These are phyloP conservation scores for Mycena floridula DNA, from an alignment of 768 basidiomycete species.

Conservation along the genomic window DNA sequence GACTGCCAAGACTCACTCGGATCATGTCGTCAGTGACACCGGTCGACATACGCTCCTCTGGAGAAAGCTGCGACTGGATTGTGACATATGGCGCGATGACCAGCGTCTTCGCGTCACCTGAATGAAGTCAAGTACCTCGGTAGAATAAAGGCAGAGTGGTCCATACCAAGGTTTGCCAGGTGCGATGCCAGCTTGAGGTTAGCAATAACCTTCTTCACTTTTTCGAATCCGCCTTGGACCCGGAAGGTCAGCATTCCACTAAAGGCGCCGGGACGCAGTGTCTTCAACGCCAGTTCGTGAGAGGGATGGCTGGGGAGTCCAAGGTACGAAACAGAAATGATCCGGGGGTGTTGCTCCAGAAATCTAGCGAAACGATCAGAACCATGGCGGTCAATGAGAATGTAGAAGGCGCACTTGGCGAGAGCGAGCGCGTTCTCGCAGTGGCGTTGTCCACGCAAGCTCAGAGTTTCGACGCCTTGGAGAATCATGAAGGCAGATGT, in stretches of 20 bases:
- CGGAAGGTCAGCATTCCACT: conserved; percentile 36
- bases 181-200: conserved; percentile 29
- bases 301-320: conserved; percentile 28
- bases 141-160: background rate
- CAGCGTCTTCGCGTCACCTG: conserved; percentile 48
- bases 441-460: conserved; percentile 53
- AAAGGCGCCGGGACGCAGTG: conserved; percentile 20
- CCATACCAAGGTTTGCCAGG: conserved; percentile 25
- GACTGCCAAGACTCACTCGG: conserved; percentile 32
- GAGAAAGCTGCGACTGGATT: conserved; percentile 51
- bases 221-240: conserved; percentile 25
- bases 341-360: conserved; percentile 26
- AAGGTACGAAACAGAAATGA: conserved; percentile 34
- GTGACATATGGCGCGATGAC: conserved; percentile 55
- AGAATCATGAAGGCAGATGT: conserved; percentile 51
- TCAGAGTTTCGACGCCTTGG: conserved; percentile 60
- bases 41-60: conserved; percentile 38
- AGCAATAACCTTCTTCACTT: conserved; percentile 26
- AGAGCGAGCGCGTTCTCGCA: conserved; percentile 48
- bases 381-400: background rate
- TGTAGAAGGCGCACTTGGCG: conserved; percentile 29
- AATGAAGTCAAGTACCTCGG: background rate
- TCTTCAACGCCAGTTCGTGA: conserved; percentile 25
- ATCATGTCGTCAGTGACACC: conserved; percentile 56
- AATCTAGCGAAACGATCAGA: conserved; percentile 12